These are phyloP conservation scores for Vanderwaltozyma verrucispora DNA, from an alignment of 805 yeast species.

Conservation along the genomic window DNA sequence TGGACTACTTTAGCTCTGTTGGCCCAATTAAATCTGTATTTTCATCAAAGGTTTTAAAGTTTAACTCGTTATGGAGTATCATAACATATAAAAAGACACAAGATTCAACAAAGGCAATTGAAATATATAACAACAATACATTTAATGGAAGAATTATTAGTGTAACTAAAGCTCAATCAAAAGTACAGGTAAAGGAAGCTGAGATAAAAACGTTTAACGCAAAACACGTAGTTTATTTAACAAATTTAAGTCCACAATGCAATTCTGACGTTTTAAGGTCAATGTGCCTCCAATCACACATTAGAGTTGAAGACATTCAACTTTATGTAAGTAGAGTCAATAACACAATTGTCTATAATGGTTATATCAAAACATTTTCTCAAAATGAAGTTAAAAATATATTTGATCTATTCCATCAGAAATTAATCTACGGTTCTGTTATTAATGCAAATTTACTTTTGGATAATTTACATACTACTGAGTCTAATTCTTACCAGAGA, in stretches of 20 bases:
- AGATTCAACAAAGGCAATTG: conserved; percentile 30
- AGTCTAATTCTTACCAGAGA: background rate
- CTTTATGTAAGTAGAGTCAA: conserved; percentile 1
- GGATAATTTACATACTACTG: no score
- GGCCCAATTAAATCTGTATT: conserved; percentile 30
- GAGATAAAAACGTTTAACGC: background rate
- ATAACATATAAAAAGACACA: conserved; percentile 32
- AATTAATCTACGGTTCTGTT: conserved; percentile 21
- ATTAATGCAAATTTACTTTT: conserved; percentile 17
- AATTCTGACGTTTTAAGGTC: conserved; percentile 17
- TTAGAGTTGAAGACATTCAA: conserved; percentile 3
- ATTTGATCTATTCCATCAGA: conserved; percentile 14
- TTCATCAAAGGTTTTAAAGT: conserved; percentile 19
- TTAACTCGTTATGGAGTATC: conserved; percentile 30
- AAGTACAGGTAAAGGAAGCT: conserved; percentile 3
- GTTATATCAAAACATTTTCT: conserved; percentile 14
- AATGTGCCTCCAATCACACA: conserved; percentile 17
- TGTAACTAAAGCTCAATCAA: conserved; percentile 18
- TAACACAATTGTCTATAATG: conserved; percentile 12
- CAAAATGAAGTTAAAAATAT: conserved; percentile 15
- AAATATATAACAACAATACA: conserved; percentile 20
- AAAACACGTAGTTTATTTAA: conserved; percentile 14
- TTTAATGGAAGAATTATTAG: conserved; percentile 21
- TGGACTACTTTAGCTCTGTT: conserved; percentile 21
- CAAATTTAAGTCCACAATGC: conserved; percentile 21